Percentiles rank a stretch among this genome's conserved stretches.
Evolutionary conservation across 2,329 filamentous ascomycete genomes (phyloP).

Genomic region (Mariannaea sp.): DNA sequence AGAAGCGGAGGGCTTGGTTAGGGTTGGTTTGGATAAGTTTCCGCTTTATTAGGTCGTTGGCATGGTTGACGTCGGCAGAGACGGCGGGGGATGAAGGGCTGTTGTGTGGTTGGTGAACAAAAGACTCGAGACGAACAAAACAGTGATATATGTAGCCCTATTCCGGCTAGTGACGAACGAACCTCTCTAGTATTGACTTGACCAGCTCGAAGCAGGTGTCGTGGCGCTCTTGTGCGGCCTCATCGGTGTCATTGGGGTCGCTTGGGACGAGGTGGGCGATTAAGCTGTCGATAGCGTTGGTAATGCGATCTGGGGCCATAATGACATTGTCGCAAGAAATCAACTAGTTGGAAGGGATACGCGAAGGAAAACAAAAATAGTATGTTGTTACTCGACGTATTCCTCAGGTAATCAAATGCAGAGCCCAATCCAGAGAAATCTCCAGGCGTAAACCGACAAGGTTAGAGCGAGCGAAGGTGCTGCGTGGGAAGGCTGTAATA

Average conservation of each 20-base stretch:
- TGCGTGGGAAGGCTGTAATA: too few relatives aligned
- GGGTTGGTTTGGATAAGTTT: constrained; percentile 80
- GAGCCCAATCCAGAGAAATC: neutral
- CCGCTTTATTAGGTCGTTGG: constrained; percentile 88
- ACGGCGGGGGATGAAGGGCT: constrained; percentile 59
- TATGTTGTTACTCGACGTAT: too few relatives aligned
- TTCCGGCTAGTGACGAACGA: constrained; percentile 33
- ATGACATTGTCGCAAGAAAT: constrained; percentile 51
- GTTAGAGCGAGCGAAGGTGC: too few relatives aligned
- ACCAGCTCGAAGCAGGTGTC: constrained; percentile 62
- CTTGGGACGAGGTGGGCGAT: constrained; percentile 74
- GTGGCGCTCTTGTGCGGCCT: constrained; percentile 69
- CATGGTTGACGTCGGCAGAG: constrained; percentile 82
- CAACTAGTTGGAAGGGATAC: constrained; percentile 6
- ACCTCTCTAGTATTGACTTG: constrained; percentile 59
- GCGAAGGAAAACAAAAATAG: neutral
- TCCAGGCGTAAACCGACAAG: neutral
- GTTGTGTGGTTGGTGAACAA: constrained; percentile 11
- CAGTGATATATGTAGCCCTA: too few relatives aligned
- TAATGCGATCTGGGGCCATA: constrained; percentile 70
- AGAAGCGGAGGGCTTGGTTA: constrained; percentile 80
- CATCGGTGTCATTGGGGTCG: constrained; percentile 68
- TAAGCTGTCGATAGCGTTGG: constrained; percentile 78
- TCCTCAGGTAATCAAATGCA: neutral
- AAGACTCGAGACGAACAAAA: neutral